These are phyloP conservation scores for Meyerozyma athensensis DNA, from an alignment of 1,139 yeast species.

Conservation along the genomic window DNA sequence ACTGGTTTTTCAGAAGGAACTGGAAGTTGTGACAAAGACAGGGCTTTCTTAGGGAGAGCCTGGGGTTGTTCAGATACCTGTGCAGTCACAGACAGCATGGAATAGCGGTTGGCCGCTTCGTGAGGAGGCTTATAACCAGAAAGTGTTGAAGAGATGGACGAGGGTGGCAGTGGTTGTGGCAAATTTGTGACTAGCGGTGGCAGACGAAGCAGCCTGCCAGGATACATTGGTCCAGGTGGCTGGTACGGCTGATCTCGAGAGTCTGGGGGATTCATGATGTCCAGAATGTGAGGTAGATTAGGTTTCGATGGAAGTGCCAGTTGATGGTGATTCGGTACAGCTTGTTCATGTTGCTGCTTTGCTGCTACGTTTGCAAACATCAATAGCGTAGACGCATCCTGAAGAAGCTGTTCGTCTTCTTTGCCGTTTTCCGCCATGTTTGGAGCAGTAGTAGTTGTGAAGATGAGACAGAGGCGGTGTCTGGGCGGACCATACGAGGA, in stretches of 20 bases:
- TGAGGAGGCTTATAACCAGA: background rate
- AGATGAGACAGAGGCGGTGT: background rate
- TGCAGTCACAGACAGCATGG: no score
- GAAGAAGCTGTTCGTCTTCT: constrained; percentile 41
- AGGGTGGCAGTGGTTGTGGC: background rate
- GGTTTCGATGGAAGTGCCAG: constrained; percentile 5
- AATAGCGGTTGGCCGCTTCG: background rate
- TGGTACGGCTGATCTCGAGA: constrained; percentile 7
- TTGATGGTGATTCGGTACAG: constrained; percentile 7
- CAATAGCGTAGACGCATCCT: constrained; percentile 62
- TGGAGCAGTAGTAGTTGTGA: background rate
- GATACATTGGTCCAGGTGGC: constrained; percentile 2
- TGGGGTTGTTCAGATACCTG: no score
- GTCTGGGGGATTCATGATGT: constrained; percentile 5
- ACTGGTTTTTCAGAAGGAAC: background rate
- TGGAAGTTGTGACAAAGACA: background rate
- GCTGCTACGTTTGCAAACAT: constrained; percentile 62
- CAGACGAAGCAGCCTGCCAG: background rate
- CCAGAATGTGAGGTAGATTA: constrained; percentile 4
- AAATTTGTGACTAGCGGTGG: background rate
- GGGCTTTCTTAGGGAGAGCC: background rate
- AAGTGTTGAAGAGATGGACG: background rate
- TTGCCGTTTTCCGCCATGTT: constrained; percentile 7
- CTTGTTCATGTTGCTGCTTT: constrained; percentile 30
- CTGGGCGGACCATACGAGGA: no score